These are phyloP conservation scores for Ogataea philodendri DNA, from an alignment of 805 yeast genomes.

Conservation along the genomic window DNA sequence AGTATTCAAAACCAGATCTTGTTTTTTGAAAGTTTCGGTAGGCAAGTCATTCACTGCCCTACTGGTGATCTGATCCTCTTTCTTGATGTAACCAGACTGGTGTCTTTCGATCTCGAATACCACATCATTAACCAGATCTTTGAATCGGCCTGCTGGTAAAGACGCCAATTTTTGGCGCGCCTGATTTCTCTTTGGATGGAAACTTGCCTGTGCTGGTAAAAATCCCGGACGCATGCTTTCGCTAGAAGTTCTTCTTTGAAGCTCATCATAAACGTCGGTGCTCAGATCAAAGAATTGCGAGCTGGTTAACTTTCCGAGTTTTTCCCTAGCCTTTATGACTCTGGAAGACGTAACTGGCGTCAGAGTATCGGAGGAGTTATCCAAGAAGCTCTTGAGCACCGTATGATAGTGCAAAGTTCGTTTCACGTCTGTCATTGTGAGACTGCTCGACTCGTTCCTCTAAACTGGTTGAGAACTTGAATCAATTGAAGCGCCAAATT, in stretches of 20 bases:
- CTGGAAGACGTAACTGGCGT: slow-evolving; percentile 49
- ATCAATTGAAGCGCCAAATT: slow-evolving; percentile 1
- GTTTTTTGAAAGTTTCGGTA: slow-evolving; percentile 1
- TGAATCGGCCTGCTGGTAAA: slow-evolving; percentile 76
- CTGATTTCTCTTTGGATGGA: slow-evolving; percentile 93
- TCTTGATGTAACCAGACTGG: slow-evolving; percentile 19
- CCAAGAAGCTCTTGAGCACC: slow-evolving; percentile 50
- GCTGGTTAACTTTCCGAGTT: slow-evolving; percentile 72
- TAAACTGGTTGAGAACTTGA: too few relatives aligned
- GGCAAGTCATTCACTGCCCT: slow-evolving; percentile 14
- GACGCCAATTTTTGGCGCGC: slow-evolving; percentile 90
- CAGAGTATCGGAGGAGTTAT: slow-evolving; percentile 45
- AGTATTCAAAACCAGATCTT: slow-evolving; percentile 3
- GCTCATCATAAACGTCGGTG: slow-evolving; percentile 93
- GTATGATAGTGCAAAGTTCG: slow-evolving; percentile 39
- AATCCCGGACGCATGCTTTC: slow-evolving; percentile 53
- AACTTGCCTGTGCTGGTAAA: slow-evolving; percentile 64
- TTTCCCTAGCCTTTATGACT: slow-evolving; percentile 81
- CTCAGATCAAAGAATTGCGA: slow-evolving; percentile 86
- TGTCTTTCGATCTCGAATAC: slow-evolving; percentile 76
- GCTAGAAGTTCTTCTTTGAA: slow-evolving; percentile 70
- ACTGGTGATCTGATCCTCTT: slow-evolving; percentile 16
- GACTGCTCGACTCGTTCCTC: too few relatives aligned
- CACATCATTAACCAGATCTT: slow-evolving; percentile 88
- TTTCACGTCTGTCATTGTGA: slow-evolving; percentile 18